Evolutionary conservation across 2,329 filamentous ascomycete species (phyloP).

Genomic region (Fusarium marasasianum): DNA sequence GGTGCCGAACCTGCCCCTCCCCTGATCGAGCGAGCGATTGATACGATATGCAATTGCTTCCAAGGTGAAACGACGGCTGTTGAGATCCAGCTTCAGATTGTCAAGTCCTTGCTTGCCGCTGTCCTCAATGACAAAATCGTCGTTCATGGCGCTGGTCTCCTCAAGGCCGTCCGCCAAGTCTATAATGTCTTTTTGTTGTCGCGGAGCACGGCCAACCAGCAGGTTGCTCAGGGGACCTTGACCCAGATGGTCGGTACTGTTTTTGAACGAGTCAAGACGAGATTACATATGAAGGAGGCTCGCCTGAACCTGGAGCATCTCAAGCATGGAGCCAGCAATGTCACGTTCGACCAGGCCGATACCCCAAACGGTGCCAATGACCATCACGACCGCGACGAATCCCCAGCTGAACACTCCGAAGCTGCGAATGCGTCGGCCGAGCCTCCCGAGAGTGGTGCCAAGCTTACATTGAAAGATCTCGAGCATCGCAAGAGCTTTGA

Average conservation of each 20-base stretch:
- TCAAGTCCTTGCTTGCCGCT: slow-evolving; percentile 94
- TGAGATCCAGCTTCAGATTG: slow-evolving; percentile 96
- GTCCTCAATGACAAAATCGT: slow-evolving; percentile 99
- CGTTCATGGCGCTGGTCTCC: slow-evolving; percentile 91
- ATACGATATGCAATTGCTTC: slow-evolving; percentile 99
- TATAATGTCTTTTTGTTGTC: slow-evolving; percentile 99
- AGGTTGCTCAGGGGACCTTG: slow-evolving; percentile 94
- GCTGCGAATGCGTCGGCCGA: slow-evolving; percentile 35
- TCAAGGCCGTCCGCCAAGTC: slow-evolving; percentile 96
- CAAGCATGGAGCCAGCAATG: slow-evolving; percentile 62
- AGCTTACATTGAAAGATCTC: slow-evolving; percentile 73
- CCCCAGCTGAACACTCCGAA: slow-evolving; percentile 47
- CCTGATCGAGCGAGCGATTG: slow-evolving; percentile 95
- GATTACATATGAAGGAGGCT: slow-evolving; percentile 87
- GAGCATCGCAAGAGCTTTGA: slow-evolving; percentile 75
- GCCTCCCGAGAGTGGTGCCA: slow-evolving; percentile 54
- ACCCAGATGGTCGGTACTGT: slow-evolving; percentile 99
- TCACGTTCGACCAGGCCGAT: slow-evolving; percentile 60
- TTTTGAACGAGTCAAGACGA: slow-evolving; percentile 90
- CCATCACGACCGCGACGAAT: slow-evolving; percentile 50
- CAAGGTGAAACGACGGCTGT: slow-evolving; percentile 92
- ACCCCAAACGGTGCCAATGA: slow-evolving; percentile 49
- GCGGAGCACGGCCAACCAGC: slow-evolving; percentile 92
- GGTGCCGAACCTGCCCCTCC: slow-evolving; percentile 63
- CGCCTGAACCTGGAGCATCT: slow-evolving; percentile 67